Base-by-base conservation (phyloP, 805 yeast species). In the Pichia sporocuriosa region DNA sequence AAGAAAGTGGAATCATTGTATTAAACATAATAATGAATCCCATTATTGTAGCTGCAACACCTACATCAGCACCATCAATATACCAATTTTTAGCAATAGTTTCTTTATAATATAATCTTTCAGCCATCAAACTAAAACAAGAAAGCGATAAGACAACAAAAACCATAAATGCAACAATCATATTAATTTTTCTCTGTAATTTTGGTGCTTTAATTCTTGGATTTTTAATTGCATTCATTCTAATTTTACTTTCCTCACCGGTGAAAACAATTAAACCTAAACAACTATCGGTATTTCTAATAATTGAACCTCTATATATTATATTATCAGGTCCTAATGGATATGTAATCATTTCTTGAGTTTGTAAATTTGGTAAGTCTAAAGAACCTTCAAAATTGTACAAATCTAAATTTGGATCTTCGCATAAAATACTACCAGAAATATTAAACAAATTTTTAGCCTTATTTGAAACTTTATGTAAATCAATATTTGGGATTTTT, bases 1-100 rank as follows among this genome's bases (percentile, higher is more conserved):
- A 72, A 0, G 97, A 90, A 25, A 93, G 68, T 0, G 98, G 98
- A 57, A 93, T 93, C 66, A 93, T 73, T 0, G 98, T 93, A 59
- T 93, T 93, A 67, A 83, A 90, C 97, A 93, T 90, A 68, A 93
- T 90, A 48, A 93, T 82, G 62, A 84, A 94, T 2, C 97, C 88
- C 96, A 93, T 89, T 37, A 93, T 71, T 0, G 95, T 85, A 1
- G 96, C 84, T 3, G 95, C 90, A 17, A 77, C 73, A 19, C 95
- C 94, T 0, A 82, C 95, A 50, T 84, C 93, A 52, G 76, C 70
- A 4, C 73, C 75, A 35, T 66, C 63, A 22, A 88, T 60, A 56
- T 89, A 94, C 97, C 97, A 88, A 40, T 73, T 71, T 26, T 58
- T 65, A 25, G 69, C 66, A 34, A 66, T 63, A 27, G 65, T 56